phyloP scores from a whole-genome alignment of 75 land plant species.

The Cunninghamia lanceolata region DNA sequence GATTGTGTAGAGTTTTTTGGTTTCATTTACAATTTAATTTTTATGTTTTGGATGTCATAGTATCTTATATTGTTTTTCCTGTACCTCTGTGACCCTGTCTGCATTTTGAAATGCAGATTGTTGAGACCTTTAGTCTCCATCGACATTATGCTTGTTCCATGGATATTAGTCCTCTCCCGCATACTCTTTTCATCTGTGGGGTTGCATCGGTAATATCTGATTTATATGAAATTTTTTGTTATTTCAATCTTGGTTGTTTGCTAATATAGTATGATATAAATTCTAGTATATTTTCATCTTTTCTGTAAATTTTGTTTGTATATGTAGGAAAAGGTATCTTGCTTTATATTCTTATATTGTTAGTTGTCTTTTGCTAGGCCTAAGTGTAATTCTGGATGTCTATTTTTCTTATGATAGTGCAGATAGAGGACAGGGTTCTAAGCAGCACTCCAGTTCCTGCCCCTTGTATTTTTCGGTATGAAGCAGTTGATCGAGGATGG shows the following conservation, averaged over 20 bases:
- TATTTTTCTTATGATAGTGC: background rate
- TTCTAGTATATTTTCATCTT: background rate
- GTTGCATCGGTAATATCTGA: constrained; percentile 1
- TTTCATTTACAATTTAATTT: background rate
- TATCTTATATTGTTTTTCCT: background rate
- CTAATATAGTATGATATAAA: background rate
- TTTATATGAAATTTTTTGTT: background rate
- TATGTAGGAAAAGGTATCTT: background rate
- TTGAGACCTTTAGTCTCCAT: background rate
- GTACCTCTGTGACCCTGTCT: background rate
- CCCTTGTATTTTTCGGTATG: background rate
- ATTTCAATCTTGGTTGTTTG: background rate
- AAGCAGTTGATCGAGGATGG: background rate
- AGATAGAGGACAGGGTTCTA: background rate
- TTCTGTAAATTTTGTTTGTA: background rate
- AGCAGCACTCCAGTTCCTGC: background rate
- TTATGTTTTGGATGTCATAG: background rate
- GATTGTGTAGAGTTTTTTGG: background rate
- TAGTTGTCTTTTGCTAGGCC: background rate
- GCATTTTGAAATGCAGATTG: background rate
- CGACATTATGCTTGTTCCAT: constrained; percentile 1
- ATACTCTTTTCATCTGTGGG: background rate
- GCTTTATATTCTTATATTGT: background rate
- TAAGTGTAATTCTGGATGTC: background rate
- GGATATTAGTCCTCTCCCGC: background rate